These are phyloP conservation scores for Elsinoe ampelina DNA, from an alignment of 2,329 filamentous ascomycete species.

Conservation along the genomic window DNA sequence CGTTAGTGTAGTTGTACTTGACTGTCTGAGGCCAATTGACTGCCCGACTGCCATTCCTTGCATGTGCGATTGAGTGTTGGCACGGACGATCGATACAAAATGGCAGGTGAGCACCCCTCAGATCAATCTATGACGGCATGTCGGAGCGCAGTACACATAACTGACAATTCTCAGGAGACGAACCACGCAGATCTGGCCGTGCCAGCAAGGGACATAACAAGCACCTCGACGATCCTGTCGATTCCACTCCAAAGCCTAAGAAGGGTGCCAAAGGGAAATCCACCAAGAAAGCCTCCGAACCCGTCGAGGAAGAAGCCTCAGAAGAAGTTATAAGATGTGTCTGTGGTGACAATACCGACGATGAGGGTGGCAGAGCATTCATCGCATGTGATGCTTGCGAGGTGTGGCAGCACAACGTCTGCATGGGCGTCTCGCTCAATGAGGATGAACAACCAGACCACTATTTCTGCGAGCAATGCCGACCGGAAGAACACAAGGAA, in stretches of 20 bases:
- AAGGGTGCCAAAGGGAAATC: constrained; percentile 36
- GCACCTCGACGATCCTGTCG: constrained; percentile 67
- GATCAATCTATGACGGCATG: neutral
- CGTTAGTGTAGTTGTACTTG: constrained; percentile 8
- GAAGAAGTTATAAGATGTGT: constrained; percentile 84
- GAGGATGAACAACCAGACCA: constrained; percentile 65
- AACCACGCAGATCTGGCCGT: constrained; percentile 87
- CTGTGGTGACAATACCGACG: constrained; percentile 78
- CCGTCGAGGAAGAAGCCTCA: constrained; percentile 42
- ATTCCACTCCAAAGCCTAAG: constrained; percentile 32
- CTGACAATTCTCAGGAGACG: constrained; percentile 41
- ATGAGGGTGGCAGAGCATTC: constrained; percentile 82
- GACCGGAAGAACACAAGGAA: constrained; percentile 71
- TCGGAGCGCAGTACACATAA: neutral
- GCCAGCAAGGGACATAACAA: constrained; percentile 97
- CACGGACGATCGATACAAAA: neutral
- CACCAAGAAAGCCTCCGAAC: constrained; percentile 38
- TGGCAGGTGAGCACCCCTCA: constrained; percentile 17
- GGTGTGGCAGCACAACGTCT: constrained; percentile 96
- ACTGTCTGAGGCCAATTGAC: constrained; percentile 10
- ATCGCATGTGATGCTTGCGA: constrained; percentile 89
- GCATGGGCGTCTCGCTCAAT: constrained; percentile 75
- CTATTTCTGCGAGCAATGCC: constrained; percentile 90
- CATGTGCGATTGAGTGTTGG: constrained; percentile 8
- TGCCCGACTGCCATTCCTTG: neutral